These are phyloP conservation scores for Aureococcus anophagefferens DNA, from an alignment of 108 stramenopile genomes.

Conservation along the genomic window DNA sequence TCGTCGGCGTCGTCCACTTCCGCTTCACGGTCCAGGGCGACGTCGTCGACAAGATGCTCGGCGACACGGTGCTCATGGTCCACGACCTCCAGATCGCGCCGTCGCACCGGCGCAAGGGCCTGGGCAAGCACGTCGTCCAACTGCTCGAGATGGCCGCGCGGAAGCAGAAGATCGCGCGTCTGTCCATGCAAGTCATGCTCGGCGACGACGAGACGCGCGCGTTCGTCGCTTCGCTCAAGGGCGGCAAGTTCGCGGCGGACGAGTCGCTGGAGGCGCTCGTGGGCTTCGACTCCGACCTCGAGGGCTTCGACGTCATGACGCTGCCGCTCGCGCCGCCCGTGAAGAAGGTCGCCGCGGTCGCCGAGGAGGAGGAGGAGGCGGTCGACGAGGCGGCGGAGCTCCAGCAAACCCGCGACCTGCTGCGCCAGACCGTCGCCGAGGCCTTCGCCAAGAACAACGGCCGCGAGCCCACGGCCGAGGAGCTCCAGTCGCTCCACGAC, in stretches of 20 bases:
- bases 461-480: conserved; percentile 3
- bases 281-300: neutral
- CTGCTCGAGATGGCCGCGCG: neutral
- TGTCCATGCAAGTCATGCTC: neutral
- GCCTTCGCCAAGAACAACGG: conserved; percentile 8
- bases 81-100: neutral
- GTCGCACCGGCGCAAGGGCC: neutral
- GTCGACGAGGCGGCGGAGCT: too few relatives aligned
- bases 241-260: neutral
- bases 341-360: too few relatives aligned
- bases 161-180: neutral
- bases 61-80: conserved; percentile 10
- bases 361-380: too few relatives aligned
- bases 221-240: neutral
- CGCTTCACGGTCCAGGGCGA: conserved; percentile 27
- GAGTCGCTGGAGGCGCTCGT: neutral
- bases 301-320: neutral
- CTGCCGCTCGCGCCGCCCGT: too few relatives aligned
- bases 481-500: neutral
- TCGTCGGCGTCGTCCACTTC: conserved; percentile 7
- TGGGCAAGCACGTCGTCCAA: neutral
- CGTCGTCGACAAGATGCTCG: conserved; percentile 19
- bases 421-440: neutral
- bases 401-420: too few relatives aligned
- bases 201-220: neutral